Conservation (phyloP, 2,329 filamentous ascomycete species). For the Epichloe brachyelytri region DNA sequence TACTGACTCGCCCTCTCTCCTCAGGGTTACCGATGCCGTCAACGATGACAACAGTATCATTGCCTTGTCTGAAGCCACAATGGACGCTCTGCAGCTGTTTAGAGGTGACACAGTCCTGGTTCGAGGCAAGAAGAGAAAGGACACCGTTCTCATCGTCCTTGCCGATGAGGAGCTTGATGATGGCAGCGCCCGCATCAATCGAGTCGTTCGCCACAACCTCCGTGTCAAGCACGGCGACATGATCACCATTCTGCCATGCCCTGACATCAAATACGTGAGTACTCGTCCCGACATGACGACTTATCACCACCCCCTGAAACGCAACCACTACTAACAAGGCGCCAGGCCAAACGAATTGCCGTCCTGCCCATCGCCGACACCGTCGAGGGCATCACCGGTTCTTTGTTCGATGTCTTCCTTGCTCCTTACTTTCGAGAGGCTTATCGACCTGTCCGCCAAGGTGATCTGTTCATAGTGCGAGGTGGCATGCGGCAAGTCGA, state of each 20-base stretch:
- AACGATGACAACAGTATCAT: constrained; percentile 99
- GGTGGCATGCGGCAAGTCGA: constrained; percentile 98
- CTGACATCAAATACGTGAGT: constrained; percentile 99
- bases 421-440: constrained; percentile 99
- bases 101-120: constrained; percentile 96
- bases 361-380: constrained; percentile 97
- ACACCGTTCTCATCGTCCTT: constrained; percentile 93
- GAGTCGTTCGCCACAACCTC: constrained; percentile 95
- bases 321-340: constrained; percentile 7
- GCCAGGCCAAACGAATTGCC: constrained; percentile 91
- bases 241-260: constrained; percentile 92
- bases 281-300: neutral
- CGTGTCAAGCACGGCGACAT: constrained; percentile 98
- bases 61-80: constrained; percentile 93
- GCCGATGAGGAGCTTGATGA: constrained; percentile 97
- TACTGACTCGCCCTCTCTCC: neutral
- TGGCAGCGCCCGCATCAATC: constrained; percentile 92
- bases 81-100: constrained; percentile 97
- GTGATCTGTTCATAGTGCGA: constrained; percentile 92
- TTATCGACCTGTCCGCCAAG: constrained; percentile 92
- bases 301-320: too few species aligned
- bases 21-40: constrained; percentile 88
- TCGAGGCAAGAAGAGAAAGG: constrained; percentile 99
- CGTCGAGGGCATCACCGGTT: constrained; percentile 92
- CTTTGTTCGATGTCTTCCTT: constrained; percentile 97